phyloP scores from a whole-genome alignment of 139 green algal species.

The Trebouxia sp. region DNA sequence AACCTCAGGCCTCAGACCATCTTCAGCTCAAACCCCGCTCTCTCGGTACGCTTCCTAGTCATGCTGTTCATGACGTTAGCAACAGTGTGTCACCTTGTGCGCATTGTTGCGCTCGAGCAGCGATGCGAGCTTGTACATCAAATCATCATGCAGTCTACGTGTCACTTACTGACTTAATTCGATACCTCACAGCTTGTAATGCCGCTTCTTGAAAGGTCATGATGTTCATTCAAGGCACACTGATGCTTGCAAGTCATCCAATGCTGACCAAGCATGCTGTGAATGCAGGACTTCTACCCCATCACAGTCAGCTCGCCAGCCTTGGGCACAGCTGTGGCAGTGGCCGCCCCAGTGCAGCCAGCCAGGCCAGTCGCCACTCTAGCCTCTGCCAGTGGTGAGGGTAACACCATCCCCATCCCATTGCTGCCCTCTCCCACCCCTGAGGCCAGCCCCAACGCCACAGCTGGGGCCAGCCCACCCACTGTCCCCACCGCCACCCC shows the following conservation, averaged over 20 bases:
- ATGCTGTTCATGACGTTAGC: too few species aligned
- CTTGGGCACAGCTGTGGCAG: not conserved
- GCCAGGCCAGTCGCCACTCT: not conserved
- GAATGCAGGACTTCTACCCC: constrained; percentile 25
- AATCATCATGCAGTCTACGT: not conserved
- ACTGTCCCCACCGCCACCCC: too few species aligned
- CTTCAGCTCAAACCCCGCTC: not conserved
- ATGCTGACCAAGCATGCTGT: not conserved
- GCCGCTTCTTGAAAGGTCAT: not conserved
- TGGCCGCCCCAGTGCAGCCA: not conserved
- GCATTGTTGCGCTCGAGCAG: not conserved
- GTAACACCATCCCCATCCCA: not conserved
- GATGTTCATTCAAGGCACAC: not conserved
- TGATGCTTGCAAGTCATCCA: not conserved
- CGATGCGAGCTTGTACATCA: not conserved
- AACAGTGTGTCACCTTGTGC: too few species aligned
- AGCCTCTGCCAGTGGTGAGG: not conserved
- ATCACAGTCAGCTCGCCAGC: constrained; percentile 22
- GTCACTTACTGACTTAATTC: not conserved
- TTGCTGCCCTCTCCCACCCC: not conserved
- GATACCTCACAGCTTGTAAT: not conserved
- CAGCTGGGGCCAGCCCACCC: too few species aligned
- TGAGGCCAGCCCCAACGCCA: not conserved
- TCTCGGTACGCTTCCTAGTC: not conserved
- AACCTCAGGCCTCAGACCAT: constrained; percentile 16